Evolutionary conservation across 495 filamentous ascomycete genomes (phyloP), one percentile per base, ranked within the genome.

Genomic region (Aspergillus asperescens): DNA sequence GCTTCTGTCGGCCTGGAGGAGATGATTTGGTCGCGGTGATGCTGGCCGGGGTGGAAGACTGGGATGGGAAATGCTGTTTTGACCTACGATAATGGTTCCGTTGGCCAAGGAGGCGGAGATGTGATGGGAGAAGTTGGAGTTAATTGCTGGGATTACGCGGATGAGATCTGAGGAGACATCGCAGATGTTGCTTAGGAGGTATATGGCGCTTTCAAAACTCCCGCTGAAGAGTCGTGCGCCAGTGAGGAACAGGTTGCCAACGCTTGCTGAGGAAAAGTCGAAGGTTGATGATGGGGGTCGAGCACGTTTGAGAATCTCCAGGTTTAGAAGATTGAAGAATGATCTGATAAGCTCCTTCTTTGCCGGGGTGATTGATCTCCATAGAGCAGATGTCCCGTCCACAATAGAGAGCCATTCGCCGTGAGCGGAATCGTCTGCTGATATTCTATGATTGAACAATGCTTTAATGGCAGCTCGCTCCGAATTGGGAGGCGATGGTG

Each of bases 221-320:
- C 89, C 89, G 5, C 85, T 85, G 64, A 92, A 91, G 29, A 93
- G 77, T 0, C 89, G 79, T 3, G 86, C 87, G 20, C 89, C 80
- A 7, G 93, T 95, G 46, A 97, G 69, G 68, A 97, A 97, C 24
- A 97, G 69, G 64, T 97, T 97, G 16, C 92, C 92, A n/a, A 95
- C 85, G 46, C 86, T 89, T 7, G 92, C 93, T 23, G 82, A 82
- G 22, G 86, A 81, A 62, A 96, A 97, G 67, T 93, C 88, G 66
- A 95, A 97, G 18, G 83, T 84, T 22, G 82, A 86, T 16, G 76
- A 79, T 4, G 88, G 87, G 5, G 82, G 81, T 8, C 93, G 76
- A 24, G 85, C 78, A 7, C 90, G 78, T 71, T 96, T 96, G 46
- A 95, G 78, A 50, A 96, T 90, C 69, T 97, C 92, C 39, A 95